phyloP scores from a whole-genome alignment of 768 basidiomycete genomes.

The Macrocybe gigantea region DNA sequence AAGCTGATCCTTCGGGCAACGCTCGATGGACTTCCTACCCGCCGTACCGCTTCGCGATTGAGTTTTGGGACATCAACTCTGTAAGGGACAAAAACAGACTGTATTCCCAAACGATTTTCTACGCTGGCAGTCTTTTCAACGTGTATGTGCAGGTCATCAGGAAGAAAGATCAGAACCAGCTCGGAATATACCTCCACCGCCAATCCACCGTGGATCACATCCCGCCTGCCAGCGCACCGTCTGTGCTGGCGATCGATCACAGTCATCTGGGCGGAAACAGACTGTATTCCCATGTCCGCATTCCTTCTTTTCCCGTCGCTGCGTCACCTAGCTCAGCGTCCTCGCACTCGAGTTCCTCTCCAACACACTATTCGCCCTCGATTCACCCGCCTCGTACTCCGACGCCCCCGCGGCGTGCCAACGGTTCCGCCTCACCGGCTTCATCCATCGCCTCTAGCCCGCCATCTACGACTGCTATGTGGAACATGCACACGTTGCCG shows the following conservation, averaged over 20 bases:
- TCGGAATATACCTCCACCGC: constrained; percentile 86
- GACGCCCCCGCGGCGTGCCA: constrained; percentile 25
- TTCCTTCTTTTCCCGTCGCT: constrained; percentile 23
- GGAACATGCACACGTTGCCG: constrained; percentile 21
- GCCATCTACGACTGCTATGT: constrained; percentile 16
- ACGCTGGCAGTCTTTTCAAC: constrained; percentile 84
- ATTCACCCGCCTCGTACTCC: constrained; percentile 40
- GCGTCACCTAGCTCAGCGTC: no score
- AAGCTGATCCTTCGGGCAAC: constrained; percentile 39
- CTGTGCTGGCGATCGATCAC: constrained; percentile 5
- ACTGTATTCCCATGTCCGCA: constrained; percentile 15
- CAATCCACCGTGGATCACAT: constrained; percentile 78
- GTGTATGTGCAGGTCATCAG: constrained; percentile 85
- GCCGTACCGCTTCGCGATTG: constrained; percentile 81
- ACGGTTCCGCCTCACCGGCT: constrained; percentile 11
- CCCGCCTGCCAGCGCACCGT: constrained; percentile 62
- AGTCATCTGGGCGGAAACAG: constrained; percentile 1
- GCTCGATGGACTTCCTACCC: constrained; percentile 62
- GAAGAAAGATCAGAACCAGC: constrained; percentile 68
- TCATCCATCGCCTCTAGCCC: constrained; percentile 17
- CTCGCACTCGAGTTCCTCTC: constrained; percentile 12
- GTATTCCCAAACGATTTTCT: constrained; percentile 85
- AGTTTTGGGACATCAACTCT: constrained; percentile 83
- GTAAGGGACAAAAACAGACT: constrained; percentile 81
- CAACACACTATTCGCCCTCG: constrained; percentile 39